These are phyloP conservation scores for Penicillium sclerotiorum DNA, from an alignment of 2,329 filamentous ascomycete genomes.

Conservation along the genomic window DNA sequence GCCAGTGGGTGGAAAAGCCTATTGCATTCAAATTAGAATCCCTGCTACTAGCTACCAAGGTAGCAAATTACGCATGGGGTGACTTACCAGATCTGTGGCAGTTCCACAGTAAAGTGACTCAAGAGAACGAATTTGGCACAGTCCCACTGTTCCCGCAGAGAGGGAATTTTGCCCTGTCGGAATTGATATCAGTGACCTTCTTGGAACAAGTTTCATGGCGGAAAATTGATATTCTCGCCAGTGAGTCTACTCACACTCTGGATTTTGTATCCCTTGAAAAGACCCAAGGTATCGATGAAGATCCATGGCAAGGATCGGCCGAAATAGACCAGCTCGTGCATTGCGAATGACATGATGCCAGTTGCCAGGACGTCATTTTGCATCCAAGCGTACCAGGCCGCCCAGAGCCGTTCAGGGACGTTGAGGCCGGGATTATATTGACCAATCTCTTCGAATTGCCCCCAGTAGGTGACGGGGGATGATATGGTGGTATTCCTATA, in stretches of 20 bases:
- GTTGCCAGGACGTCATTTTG: conserved; percentile 96
- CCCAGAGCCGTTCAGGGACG: conserved; percentile 85
- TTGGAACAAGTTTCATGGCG: background rate
- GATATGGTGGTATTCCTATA: conserved; percentile 52
- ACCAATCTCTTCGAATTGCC: conserved; percentile 65
- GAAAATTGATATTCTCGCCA: background rate
- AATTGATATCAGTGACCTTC: conserved; percentile 8
- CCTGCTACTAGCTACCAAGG: too few species aligned
- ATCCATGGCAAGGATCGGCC: conserved; percentile 89
- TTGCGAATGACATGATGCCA: conserved; percentile 93
- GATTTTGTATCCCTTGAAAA: conserved; percentile 18
- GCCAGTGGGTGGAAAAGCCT: conserved; percentile 94
- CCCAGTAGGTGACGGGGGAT: conserved; percentile 64
- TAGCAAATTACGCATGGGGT: background rate
- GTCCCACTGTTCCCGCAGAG: conserved; percentile 89
- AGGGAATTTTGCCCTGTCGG: conserved; percentile 76
- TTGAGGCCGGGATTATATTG: conserved; percentile 84
- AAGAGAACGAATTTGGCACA: conserved; percentile 91
- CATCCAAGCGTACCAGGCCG: conserved; percentile 96
- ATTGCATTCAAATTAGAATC: conserved; percentile 12
- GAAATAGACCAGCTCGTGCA: conserved; percentile 96
- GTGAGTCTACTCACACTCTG: conserved; percentile 12
- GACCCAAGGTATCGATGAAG: conserved; percentile 67
- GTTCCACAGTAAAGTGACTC: conserved; percentile 95
- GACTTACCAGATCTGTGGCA: conserved; percentile 87